A percentile compares a stretch with the other conserved stretches of the same genome.
Evolutionary conservation across 2,329 filamentous ascomycete species (phyloP).

Genomic region (Aplosporella prunicola): DNA sequence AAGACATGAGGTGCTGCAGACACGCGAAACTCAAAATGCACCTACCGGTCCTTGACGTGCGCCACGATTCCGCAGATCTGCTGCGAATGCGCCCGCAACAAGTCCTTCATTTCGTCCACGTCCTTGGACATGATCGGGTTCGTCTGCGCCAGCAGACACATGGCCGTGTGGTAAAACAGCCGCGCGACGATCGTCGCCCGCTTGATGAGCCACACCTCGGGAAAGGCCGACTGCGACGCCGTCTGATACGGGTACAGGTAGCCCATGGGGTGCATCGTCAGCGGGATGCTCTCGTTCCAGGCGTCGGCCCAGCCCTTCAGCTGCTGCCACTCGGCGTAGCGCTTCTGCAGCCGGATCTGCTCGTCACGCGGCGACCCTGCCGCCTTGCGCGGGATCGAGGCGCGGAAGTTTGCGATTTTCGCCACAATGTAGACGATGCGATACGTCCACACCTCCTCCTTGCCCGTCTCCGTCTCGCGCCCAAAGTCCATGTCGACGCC

Average conservation of each 20-base stretch:
- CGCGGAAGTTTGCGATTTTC: constrained; percentile 77
- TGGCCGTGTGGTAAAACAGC: constrained; percentile 81
- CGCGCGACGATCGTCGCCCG: constrained; percentile 70
- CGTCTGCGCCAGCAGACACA: constrained; percentile 69
- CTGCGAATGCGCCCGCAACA: constrained; percentile 66
- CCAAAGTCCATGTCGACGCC: constrained; percentile 69
- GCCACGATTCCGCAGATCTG: constrained; percentile 85
- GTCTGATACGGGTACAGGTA: constrained; percentile 63
- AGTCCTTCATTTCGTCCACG: constrained; percentile 57
- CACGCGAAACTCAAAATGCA: neutral
- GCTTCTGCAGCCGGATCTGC: constrained; percentile 53
- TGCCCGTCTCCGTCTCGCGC: constrained; percentile 47
- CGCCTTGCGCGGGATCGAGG: constrained; percentile 54
- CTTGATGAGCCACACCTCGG: constrained; percentile 83
- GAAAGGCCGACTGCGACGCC: constrained; percentile 63
- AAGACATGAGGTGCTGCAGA: neutral
- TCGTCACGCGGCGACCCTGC: constrained; percentile 49
- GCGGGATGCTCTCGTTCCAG: constrained; percentile 71
- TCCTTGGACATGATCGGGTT: constrained; percentile 59
- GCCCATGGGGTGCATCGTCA: constrained; percentile 79
- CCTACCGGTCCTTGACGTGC: constrained; percentile 65
- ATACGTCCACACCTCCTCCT: constrained; percentile 80
- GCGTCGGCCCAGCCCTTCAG: constrained; percentile 74
- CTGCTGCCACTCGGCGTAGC: constrained; percentile 66
- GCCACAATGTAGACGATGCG: constrained; percentile 82